These are phyloP conservation scores for Pyricularia grisea DNA, from an alignment of 2,329 filamentous ascomycete genomes.

Conservation along the genomic window DNA sequence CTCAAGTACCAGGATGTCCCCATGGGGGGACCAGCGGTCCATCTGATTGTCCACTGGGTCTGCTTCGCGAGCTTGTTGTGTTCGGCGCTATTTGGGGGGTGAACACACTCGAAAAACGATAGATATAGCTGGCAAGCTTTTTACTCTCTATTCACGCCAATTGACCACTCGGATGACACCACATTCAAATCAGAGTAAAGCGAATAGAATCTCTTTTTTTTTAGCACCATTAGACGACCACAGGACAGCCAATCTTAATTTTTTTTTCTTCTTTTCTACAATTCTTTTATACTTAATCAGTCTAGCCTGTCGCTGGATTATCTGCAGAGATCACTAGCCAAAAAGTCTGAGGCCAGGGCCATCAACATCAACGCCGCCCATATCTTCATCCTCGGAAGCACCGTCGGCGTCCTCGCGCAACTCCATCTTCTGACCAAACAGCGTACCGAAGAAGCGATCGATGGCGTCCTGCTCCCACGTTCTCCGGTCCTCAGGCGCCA, in stretches of 20 bases:
- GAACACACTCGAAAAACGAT: background rate
- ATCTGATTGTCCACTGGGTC: conserved; percentile 30
- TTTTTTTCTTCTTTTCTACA: background rate
- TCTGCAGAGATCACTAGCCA: conserved; percentile 15
- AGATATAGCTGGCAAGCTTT: background rate
- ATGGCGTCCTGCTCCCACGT: conserved; percentile 73
- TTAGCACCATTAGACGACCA: background rate
- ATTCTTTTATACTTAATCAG: conserved; percentile 9
- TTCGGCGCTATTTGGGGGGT: conserved; percentile 11
- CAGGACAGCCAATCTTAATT: background rate
- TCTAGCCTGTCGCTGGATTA: conserved; percentile 6
- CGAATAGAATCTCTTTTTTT: background rate
- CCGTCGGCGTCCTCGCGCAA: conserved; percentile 25
- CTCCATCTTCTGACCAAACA: conserved; percentile 62
- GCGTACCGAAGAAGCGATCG: conserved; percentile 65
- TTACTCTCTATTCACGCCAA: background rate
- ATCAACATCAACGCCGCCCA: conserved; percentile 39
- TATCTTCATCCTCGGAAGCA: conserved; percentile 20
- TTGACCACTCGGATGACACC: background rate
- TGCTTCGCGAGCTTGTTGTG: conserved; percentile 26
- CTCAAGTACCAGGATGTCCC: conserved; percentile 10
- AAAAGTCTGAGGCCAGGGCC: conserved; percentile 46
- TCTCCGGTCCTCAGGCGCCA: conserved; percentile 80
- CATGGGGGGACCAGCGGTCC: conserved; percentile 35
- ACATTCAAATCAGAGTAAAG: background rate